These are phyloP conservation scores for Salix koriyanagi DNA, from an alignment of 345 rosid species.

Conservation along the genomic window DNA sequence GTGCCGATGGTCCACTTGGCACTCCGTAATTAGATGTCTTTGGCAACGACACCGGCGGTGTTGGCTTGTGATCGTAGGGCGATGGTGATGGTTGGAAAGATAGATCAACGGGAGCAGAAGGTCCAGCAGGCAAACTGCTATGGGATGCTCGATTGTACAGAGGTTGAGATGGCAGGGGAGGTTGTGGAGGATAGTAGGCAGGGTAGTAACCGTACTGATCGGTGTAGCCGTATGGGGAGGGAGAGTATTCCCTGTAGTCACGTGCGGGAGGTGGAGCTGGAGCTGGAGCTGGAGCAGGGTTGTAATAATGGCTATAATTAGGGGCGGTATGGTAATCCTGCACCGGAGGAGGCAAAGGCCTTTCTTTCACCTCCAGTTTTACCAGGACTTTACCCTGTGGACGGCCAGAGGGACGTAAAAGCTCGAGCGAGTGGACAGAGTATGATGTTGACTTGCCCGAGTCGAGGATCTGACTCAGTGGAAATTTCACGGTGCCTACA, in stretches of 20 bases:
- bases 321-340: constrained; percentile 39
- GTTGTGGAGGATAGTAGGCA: constrained; percentile 30
- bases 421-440: neutral
- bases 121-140: constrained; percentile 25
- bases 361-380: constrained; percentile 9
- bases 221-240: constrained; percentile 17
- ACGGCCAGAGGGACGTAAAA: constrained; percentile 20
- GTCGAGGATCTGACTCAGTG: constrained; percentile 2
- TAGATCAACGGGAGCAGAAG: constrained; percentile 49
- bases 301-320: constrained; percentile 39
- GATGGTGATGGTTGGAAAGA: constrained; percentile 7
- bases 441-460: neutral
- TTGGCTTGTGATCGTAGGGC: constrained; percentile 40
- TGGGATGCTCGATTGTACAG: constrained; percentile 34
- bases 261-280: constrained; percentile 41
- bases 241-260: constrained; percentile 38
- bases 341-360: constrained; percentile 29
- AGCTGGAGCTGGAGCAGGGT: constrained; percentile 29
- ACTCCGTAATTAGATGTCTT: constrained; percentile 30
- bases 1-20: constrained; percentile 51
- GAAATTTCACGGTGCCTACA: constrained; percentile 14
- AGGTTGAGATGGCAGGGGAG: constrained; percentile 43
- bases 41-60: neutral
- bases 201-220: constrained; percentile 33
- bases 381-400: constrained; percentile 18